Evolutionary conservation across 352 stramenopile species (phyloP).

Genomic region (Globisporangium acanthophoron): DNA sequence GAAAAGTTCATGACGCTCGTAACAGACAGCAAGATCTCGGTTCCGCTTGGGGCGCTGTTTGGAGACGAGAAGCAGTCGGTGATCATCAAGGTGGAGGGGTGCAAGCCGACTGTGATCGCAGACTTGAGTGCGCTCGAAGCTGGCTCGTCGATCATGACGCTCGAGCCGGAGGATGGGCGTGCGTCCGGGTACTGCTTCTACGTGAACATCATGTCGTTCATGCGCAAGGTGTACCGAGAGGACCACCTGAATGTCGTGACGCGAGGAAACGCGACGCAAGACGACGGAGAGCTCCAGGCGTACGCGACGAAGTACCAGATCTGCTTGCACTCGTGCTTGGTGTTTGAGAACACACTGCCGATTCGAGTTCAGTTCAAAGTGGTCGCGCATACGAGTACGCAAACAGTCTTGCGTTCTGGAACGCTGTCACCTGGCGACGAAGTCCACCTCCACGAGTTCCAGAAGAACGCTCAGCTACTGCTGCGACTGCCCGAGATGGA

Average conservation of each 20-base stretch:
- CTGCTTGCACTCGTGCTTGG: slow-evolving; percentile 70
- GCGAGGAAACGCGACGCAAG: slow-evolving; percentile 39
- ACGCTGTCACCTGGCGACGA: slow-evolving; percentile 81
- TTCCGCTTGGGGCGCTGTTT: slow-evolving; percentile 78
- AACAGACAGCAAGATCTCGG: slow-evolving; percentile 77
- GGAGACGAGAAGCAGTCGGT: slow-evolving; percentile 74
- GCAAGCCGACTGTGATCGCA: slow-evolving; percentile 76
- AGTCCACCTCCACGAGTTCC: slow-evolving; percentile 78
- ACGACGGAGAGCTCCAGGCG: slow-evolving; percentile 48
- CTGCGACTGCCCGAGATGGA: slow-evolving; percentile 83
- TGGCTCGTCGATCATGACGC: slow-evolving; percentile 59
- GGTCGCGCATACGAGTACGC: slow-evolving; percentile 20
- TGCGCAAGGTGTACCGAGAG: slow-evolving; percentile 87
- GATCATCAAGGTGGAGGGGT: slow-evolving; percentile 82
- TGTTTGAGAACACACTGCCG: slow-evolving; percentile 86
- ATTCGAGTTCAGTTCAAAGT: slow-evolving; percentile 85
- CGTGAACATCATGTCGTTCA: slow-evolving; percentile 74
- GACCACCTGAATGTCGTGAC: slow-evolving; percentile 74
- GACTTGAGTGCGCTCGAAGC: slow-evolving; percentile 57
- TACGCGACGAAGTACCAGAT: slow-evolving; percentile 89
- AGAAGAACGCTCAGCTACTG: slow-evolving; percentile 63
- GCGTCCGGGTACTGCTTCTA: slow-evolving; percentile 78
- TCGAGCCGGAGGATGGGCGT: slow-evolving; percentile 56
- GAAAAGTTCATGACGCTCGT: slow-evolving; percentile 44
- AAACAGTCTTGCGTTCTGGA: slow-evolving; percentile 42